Base-by-base conservation (phyloP, 2,329 filamentous ascomycete species). In the Colletotrichum orbiculare region DNA sequence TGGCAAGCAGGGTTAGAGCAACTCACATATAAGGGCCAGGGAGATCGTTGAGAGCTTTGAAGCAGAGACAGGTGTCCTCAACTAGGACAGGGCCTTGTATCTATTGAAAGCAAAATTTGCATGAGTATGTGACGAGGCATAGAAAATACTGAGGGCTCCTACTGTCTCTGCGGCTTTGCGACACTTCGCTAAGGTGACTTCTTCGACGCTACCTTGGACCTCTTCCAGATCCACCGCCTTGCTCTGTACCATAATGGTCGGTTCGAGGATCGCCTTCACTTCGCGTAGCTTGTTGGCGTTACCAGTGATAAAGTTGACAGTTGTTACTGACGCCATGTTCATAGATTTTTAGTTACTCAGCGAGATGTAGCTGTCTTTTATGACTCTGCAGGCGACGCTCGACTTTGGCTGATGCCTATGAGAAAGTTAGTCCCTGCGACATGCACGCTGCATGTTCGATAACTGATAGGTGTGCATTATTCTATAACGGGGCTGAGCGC, bases 31-130 rank as follows among this genome's bases (percentile, higher is more conserved):
- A 99, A 45, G 95, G 93, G 2, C 96, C 96, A 2, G 96, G 96
- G 37, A 99, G 85, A n/a, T 94, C 94, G 64, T 92, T 89, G 67
- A 97, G 86, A 17, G 95, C 94, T 74, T 92, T 90, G 76, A 97
- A 99, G 82, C 94, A 96, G 53, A 99, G 84, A 70, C 94, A 94
- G 13, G 96, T 99, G 78, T 99, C 96, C 79, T 99, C 96, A 10
- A 97, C 95, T 43, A 99, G 84, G 8, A 97, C 96, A 4, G 96
- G 94, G 1, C 94, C 94, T 72, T 91, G 83, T 52, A 96, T 79
- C 93, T 96, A 66, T 48, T 12, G 42, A 13, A 62, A 61, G 50
- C 2, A n/a, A 8, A 39, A n/a, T 25, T 25, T 41, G 33, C 25
- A 47, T 60, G 13, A 38, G 17, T 54, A 12, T 39, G 13, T 46